Conservation (phyloP, 2,329 filamentous ascomycete species). For the Calonectria pseudoreteaudii region DNA sequence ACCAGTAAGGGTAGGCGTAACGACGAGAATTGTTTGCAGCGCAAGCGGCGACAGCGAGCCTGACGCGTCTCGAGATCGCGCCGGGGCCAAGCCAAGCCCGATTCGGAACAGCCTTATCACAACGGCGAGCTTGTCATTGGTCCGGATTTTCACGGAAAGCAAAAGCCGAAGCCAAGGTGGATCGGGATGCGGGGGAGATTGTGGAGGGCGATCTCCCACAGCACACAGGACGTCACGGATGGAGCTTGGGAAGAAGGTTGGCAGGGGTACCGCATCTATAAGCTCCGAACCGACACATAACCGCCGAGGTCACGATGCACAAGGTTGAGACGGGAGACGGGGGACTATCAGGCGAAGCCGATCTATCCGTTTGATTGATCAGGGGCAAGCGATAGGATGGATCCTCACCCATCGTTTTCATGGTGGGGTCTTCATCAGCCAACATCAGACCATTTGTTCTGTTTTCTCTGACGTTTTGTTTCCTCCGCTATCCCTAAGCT, state of each 20-base stretch:
- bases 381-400: not conserved
- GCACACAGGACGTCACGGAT: not conserved
- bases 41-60: no score
- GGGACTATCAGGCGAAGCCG: not conserved
- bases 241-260: not conserved
- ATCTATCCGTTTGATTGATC: not conserved
- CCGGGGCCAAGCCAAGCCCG: not conserved
- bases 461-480: not conserved
- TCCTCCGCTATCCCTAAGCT: not conserved
- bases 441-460: not conserved
- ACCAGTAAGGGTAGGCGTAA: not conserved
- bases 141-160: constrained; percentile 2
- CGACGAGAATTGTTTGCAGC: not conserved
- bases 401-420: no score
- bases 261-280: not conserved
- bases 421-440: not conserved
- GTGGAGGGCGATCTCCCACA: not conserved
- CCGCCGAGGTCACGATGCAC: not conserved
- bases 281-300: not conserved
- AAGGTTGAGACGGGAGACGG: not conserved
- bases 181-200: not conserved
- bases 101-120: not conserved
- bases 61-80: not conserved
- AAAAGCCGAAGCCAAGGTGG: not conserved
- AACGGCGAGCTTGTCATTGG: not conserved